Conservation (phyloP, 129 eudicot genomes). For the Centrapalus pauciflorus region DNA sequence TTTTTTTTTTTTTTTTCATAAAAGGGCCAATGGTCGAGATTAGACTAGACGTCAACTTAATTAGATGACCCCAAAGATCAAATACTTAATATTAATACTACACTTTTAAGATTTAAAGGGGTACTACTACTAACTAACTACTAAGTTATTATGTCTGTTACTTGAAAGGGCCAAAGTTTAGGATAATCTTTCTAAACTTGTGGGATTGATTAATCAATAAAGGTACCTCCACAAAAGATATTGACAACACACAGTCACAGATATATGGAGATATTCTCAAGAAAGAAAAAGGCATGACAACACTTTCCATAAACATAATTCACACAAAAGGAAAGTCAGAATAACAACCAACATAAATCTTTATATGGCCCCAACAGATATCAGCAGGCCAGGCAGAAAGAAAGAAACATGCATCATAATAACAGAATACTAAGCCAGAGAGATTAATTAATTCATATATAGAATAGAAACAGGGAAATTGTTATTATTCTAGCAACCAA, state of each 20-base stretch:
- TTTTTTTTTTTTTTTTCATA: too few relatives aligned
- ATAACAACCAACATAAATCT: slow-evolving; percentile 9
- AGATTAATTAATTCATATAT: slow-evolving; percentile 10
- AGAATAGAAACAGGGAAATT: too few relatives aligned
- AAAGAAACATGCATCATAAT: neutral
- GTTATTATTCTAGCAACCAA: slow-evolving; percentile 25
- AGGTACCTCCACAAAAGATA: too few relatives aligned
- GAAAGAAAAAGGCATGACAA: slow-evolving; percentile 26
- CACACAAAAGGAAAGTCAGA: slow-evolving; percentile 21
- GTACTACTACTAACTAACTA: too few relatives aligned
- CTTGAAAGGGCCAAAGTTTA: too few relatives aligned
- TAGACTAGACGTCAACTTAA: neutral
- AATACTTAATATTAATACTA: too few relatives aligned
- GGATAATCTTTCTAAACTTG: too few relatives aligned
- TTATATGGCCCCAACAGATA: slow-evolving; percentile 27
- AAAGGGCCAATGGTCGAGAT: slow-evolving; percentile 2
- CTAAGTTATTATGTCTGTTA: too few relatives aligned
- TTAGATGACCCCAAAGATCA: too few relatives aligned
- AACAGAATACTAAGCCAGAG: too few relatives aligned
- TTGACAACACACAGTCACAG: slow-evolving; percentile 7
- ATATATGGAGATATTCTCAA: slow-evolving; percentile 19
- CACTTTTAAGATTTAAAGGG: too few relatives aligned
- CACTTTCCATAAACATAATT: slow-evolving; percentile 18
- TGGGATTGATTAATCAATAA: too few relatives aligned
- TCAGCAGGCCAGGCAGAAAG: neutral